Base-by-base conservation (phyloP, 768 basidiomycete genomes). In the Udeniomyces megalosporus region DNA sequence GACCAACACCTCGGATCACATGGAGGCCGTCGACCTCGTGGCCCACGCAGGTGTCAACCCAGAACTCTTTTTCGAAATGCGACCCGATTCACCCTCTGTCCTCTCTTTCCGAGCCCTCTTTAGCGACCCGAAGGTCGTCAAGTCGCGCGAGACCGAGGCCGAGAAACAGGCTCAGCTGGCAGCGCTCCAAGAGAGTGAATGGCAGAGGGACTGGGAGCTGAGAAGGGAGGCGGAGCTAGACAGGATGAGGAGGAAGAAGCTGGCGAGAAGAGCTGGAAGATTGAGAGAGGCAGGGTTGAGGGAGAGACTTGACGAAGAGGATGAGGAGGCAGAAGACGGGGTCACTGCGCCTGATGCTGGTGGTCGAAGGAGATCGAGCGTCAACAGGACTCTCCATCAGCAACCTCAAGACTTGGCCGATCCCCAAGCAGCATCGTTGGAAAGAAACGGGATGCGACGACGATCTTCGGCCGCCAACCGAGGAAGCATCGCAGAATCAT, bases 1-100 rank as follows among this genome's bases (percentile, higher is more conserved):
- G 74, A 70, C 69, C 11, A 72, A 70, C 32, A 72, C 68, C 4
- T 50, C 66, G 68, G 73, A 74, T 60, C 74, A 74, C 55, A 70
- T 72, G 71, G 74, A 74, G 66, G 74, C 74, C 2, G 68, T 70
- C 42, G 74, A 73, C 58, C 68, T 73, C 2, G 47, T 71, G 1
- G 67, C 68, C 4, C 35, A 67, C 26, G 72, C 72, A 1, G 73
- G 73, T 7, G 49, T 63, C 22, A 56, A 63, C 29, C 62, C 62
- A 11, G 62, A 52, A 3, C 31, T 47, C 26, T 56, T 58, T 44
- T 58, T 58, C 32, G 22, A 35, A 48, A n/a, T n/a, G n/a, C n/a
- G 28, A 29, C 50, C 62, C 26, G 28, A 38, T 32, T 5, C 47
- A 28, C 46, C 22, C 47, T 31, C 35, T 14, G 24, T 26, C 15